These are phyloP conservation scores for Nematodospora anomalae DNA, from an alignment of 1,139 yeast genomes.

Conservation along the genomic window DNA sequence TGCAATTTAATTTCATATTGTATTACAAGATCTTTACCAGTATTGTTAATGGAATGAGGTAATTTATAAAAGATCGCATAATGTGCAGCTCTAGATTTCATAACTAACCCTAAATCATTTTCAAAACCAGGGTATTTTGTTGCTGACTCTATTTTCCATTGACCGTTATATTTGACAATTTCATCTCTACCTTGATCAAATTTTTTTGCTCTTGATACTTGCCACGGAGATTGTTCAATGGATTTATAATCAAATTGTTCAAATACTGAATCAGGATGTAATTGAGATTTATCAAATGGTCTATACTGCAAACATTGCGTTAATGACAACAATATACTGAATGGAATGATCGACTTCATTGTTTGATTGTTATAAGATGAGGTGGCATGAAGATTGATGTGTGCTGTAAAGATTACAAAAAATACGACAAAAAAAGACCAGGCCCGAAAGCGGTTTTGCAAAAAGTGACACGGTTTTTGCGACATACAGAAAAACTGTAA, in stretches of 20 bases:
- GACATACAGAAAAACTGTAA: too few species aligned
- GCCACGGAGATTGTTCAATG: conserved; percentile 57
- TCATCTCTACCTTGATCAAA: conserved; percentile 35
- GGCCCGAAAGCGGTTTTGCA: too few species aligned
- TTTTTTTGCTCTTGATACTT: conserved; percentile 57
- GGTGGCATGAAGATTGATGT: too few species aligned
- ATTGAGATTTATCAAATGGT: conserved; percentile 30
- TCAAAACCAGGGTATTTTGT: conserved; percentile 54
- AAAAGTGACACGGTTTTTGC: too few species aligned
- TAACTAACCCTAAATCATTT: conserved; percentile 72
- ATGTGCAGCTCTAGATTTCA: conserved; percentile 72
- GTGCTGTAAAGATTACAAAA: too few species aligned
- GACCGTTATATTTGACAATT: conserved; percentile 57
- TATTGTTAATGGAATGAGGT: conserved; percentile 53
- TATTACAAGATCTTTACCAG: conserved; percentile 65
- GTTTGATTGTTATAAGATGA: too few species aligned
- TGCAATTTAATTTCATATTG: conserved; percentile 90
- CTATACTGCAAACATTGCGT: conserved; percentile 17
- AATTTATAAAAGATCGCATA: conserved; percentile 73
- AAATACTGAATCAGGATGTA: conserved; percentile 49
- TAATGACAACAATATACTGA: not conserved
- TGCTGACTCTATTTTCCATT: conserved; percentile 67
- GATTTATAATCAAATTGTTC: conserved; percentile 61
- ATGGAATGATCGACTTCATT: not conserved
- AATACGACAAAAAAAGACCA: too few species aligned